Evolutionary conservation across 176 grass and related monocot genomes (phyloP).

Genomic region (Typha latifolia): DNA sequence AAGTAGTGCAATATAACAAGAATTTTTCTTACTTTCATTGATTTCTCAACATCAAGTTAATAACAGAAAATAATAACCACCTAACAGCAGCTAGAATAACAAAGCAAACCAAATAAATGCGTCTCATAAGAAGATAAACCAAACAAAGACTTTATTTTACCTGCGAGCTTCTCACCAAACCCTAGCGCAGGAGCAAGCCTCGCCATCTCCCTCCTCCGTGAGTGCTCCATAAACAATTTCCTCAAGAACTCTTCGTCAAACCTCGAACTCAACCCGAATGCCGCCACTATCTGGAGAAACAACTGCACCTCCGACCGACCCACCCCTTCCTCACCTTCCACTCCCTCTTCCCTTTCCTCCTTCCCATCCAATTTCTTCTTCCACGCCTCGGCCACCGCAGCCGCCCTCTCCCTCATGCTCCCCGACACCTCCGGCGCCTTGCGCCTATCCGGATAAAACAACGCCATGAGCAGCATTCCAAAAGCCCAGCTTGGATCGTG

Average conservation of each 20-base stretch:
- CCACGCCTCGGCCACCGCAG: slow-evolving; percentile 46
- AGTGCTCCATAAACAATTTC: slow-evolving; percentile 47
- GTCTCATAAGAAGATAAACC: too few species aligned
- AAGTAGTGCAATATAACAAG: too few species aligned
- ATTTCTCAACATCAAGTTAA: too few species aligned
- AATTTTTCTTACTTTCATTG: too few species aligned
- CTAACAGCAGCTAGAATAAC: too few species aligned
- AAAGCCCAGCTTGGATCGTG: slow-evolving; percentile 48
- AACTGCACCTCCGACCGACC: slow-evolving; percentile 45
- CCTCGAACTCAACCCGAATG: slow-evolving; percentile 45
- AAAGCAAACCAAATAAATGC: not conserved
- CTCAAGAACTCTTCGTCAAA: slow-evolving; percentile 60
- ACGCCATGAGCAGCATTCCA: slow-evolving; percentile 38
- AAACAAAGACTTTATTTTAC: slow-evolving; percentile 22
- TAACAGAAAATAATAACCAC: too few species aligned
- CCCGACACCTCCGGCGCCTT: slow-evolving; percentile 44
- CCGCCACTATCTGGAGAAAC: slow-evolving; percentile 56
- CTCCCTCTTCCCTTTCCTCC: slow-evolving; percentile 17
- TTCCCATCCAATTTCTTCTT: slow-evolving; percentile 30
- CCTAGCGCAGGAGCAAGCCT: slow-evolving; percentile 35
- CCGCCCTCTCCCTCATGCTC: slow-evolving; percentile 57
- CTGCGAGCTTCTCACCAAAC: slow-evolving; percentile 47
- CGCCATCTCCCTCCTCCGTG: slow-evolving; percentile 60
- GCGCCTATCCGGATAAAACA: slow-evolving; percentile 34
- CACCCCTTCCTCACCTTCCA: slow-evolving; percentile 23